Base-by-base conservation (phyloP, 1,284 basidiomycete genomes). In the Mixia osmundae region DNA sequence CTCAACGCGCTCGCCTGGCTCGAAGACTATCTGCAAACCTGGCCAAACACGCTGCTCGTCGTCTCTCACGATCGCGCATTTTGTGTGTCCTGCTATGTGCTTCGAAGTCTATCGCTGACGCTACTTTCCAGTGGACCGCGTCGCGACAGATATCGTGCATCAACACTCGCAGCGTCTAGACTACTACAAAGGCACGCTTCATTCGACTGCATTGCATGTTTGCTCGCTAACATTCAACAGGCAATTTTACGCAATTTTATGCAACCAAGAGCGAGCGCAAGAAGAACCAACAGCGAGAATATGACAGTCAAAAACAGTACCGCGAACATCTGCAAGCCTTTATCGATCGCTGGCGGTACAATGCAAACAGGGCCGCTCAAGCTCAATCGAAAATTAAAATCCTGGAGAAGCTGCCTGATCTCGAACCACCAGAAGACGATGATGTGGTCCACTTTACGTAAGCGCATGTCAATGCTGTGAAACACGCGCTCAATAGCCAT, bases 1-100 rank as follows among this genome's bases (percentile, higher is more conserved):
- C 50, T 67, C 43, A 65, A 67, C 48, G 65, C 65, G 23, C 51
- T 60, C 38, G 61, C 61, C 8, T 63, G 61, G 64, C 55, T 66
- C 23, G 63, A 94, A 64, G 85, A 94, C 53, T 97, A 97, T 57
- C 67, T 99, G 12, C 87, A 89, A 55, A 91, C 82, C 4, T 99
- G 91, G 87, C 62, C 72, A 1, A 78, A 80, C 33, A 95, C 89
- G 0, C 63, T 99, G 14, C 70, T 99, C 25, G 87, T 95, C 28
- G 91, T 97, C 23, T 94, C 89, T 41, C 91, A 99, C 68, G 91
- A 99, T 59, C 74, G 91, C 52, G 80, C 89, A 21, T 97, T 99
- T 70, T 63, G n/a, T n/a, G n/a, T n/a, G n/a, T n/a, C n/a, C n/a
- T n/a, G n/a, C n/a, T n/a, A n/a, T n/a, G n/a, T n/a, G n/a, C n/a